phyloP scores from a whole-genome alignment of 257 asterid genomes.

The Solanum chiquidenum region DNA sequence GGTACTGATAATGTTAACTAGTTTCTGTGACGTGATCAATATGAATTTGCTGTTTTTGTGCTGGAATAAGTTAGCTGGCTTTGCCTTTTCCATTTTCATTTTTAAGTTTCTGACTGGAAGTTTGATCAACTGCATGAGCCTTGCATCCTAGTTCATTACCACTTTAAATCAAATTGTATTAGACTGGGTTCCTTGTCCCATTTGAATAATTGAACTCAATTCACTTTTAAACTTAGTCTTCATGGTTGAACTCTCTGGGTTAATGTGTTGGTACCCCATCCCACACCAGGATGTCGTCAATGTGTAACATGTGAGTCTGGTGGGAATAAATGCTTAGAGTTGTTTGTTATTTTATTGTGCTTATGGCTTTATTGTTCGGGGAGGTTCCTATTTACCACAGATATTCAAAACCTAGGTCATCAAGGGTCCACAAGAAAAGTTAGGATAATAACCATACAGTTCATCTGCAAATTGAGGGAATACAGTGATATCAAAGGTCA shows the following conservation, averaged over 20 bases:
- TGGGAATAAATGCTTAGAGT: not conserved
- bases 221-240: not conserved
- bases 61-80: not conserved
- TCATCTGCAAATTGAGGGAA: not conserved
- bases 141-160: not conserved
- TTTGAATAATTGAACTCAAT: not conserved
- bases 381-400: not conserved
- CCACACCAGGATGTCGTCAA: not conserved
- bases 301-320: not conserved
- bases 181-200: not conserved
- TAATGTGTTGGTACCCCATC: not conserved
- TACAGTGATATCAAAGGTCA: not conserved
- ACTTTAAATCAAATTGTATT: not conserved
- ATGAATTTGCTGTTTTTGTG: not conserved
- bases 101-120: not conserved
- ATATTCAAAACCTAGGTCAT: not conserved
- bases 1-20: not conserved
- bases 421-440: not conserved
- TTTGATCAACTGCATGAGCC: not conserved
- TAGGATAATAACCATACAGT: not conserved
- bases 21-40: not conserved
- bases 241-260: not conserved
- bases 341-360: not conserved
- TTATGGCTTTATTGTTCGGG: not conserved
- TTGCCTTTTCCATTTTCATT: not conserved